phyloP scores from a whole-genome alignment of 176 grass and related monocot species.

The Oryza longistaminata region DNA sequence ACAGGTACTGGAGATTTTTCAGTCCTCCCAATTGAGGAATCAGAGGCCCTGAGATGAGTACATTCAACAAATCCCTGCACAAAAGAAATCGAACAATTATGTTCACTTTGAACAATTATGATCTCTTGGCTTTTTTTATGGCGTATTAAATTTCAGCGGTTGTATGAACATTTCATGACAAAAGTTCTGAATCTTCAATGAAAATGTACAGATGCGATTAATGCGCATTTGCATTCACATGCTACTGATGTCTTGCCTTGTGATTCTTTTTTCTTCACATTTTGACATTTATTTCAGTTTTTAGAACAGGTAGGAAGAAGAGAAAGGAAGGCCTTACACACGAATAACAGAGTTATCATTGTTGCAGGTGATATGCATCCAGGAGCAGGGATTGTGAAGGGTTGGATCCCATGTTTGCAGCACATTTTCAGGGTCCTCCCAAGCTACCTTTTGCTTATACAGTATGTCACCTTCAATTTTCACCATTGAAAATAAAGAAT shows the following conservation, averaged over 20 bases:
- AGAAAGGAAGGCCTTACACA: slow-evolving; percentile 25
- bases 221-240: background rate
- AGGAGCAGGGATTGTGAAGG: slow-evolving; percentile 50
- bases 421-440: slow-evolving; percentile 42
- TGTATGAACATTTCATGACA: no score
- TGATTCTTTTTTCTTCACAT: background rate
- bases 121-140: no score
- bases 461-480: slow-evolving; percentile 52
- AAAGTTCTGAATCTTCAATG: background rate
- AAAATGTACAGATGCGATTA: background rate
- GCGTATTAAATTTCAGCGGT: no score
- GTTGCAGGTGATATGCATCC: slow-evolving; percentile 47
- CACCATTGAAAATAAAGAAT: background rate
- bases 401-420: slow-evolving; percentile 51
- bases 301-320: no score
- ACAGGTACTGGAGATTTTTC: slow-evolving; percentile 53
- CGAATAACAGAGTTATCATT: slow-evolving; percentile 27
- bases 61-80: slow-evolving; percentile 47
- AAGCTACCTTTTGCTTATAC: slow-evolving; percentile 26
- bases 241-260: background rate
- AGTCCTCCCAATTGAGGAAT: slow-evolving; percentile 41
- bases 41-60: slow-evolving; percentile 38
- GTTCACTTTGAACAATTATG: no score
- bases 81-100: background rate
- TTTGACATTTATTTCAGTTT: background rate